Evolutionary conservation across 495 filamentous ascomycete genomes (phyloP).

Genomic region (Aspergillus kassunensis): DNA sequence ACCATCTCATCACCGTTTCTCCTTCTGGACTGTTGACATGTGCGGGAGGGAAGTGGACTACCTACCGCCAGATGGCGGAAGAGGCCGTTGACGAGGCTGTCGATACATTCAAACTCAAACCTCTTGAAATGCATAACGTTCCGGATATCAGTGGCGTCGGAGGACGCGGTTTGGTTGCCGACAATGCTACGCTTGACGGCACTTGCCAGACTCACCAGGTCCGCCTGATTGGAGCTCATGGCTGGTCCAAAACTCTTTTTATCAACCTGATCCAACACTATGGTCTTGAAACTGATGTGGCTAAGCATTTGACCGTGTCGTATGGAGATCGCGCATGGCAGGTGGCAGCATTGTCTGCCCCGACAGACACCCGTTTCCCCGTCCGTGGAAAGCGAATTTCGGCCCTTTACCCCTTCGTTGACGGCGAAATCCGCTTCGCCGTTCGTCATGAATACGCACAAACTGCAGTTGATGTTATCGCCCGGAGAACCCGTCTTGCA

Average conservation of each 20-base stretch:
- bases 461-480: conserved; percentile 87
- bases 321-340: conserved; percentile 98
- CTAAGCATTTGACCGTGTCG: conserved; percentile 80
- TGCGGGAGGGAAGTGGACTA: conserved; percentile 99
- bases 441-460: conserved; percentile 90
- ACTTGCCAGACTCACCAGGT: conserved; percentile 88
- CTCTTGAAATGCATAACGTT: conserved; percentile 52
- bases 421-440: conserved; percentile 91
- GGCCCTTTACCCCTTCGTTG: conserved; percentile 87
- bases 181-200: conserved; percentile 75
- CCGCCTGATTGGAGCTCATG: conserved; percentile 87
- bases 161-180: conserved; percentile 55
- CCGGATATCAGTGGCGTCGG: conserved; percentile 79
- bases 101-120: conserved; percentile 65
- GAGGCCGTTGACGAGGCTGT: conserved; percentile 93
- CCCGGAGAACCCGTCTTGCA: conserved; percentile 79
- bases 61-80: conserved; percentile 98
- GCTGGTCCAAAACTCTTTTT: conserved; percentile 91
- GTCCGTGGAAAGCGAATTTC: conserved; percentile 81
- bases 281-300: conserved; percentile 91
- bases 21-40: conserved; percentile 84
- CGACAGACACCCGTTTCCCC: conserved; percentile 82
- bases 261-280: conserved; percentile 98
- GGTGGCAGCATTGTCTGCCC: conserved; percentile 77
- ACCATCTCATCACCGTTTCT: conserved; percentile 88